These are phyloP conservation scores for Chlamydomonas eustigma DNA, from an alignment of 139 green algal species.

Conservation along the genomic window DNA sequence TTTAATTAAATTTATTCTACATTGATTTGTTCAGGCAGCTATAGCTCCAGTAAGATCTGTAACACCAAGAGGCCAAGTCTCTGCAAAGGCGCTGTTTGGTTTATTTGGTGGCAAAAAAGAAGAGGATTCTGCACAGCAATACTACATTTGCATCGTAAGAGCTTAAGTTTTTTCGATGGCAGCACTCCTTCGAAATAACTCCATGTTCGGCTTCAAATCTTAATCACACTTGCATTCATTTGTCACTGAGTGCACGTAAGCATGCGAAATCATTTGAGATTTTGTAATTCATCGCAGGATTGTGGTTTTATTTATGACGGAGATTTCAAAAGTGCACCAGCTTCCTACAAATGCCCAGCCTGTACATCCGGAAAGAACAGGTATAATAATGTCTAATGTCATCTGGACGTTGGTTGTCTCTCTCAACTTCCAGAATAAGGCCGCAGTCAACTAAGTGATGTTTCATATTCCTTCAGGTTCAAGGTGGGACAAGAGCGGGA, in stretches of 20 bases:
- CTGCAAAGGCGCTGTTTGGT: not conserved
- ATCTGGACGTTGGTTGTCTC: not conserved
- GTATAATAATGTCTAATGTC: not conserved
- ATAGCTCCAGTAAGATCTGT: too few species aligned
- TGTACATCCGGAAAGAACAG: not conserved
- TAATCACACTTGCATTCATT: too few species aligned
- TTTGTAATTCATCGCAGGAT: too few species aligned
- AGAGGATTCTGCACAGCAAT: not conserved
- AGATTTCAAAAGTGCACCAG: not conserved
- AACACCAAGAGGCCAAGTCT: not conserved
- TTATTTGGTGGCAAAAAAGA: not conserved
- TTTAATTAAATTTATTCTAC: too few species aligned
- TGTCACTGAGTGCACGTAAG: too few species aligned
- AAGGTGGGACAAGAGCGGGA: not conserved
- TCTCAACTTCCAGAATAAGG: too few species aligned
- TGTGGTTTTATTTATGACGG: not conserved
- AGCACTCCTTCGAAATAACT: too few species aligned
- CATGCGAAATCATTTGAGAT: too few species aligned
- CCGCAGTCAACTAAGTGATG: not conserved
- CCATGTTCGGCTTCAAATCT: too few species aligned
- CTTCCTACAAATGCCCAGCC: slow-evolving; percentile 1
- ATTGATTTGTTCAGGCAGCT: too few species aligned
- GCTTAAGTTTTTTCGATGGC: too few species aligned
- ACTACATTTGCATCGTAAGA: not conserved
- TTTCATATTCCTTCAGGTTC: not conserved